Conservation (phyloP, 192 early-diverging fungal species). For the Glomus cerebriforme region DNA sequence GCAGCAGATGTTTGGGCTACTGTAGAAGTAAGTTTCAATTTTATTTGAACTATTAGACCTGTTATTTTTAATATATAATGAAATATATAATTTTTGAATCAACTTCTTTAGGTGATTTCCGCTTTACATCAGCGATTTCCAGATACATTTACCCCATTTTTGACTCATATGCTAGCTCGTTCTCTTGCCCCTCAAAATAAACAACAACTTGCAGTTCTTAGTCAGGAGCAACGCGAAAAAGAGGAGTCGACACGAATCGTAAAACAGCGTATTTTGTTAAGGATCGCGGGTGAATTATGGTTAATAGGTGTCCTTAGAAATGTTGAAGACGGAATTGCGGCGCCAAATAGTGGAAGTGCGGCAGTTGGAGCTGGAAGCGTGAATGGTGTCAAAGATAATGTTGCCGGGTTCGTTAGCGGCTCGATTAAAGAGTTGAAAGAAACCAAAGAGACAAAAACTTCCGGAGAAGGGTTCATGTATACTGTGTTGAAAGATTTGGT, state of each 20-base stretch:
- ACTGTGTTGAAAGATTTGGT: constrained; percentile 55
- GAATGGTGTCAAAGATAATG: constrained; percentile 49
- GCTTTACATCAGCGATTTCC: constrained; percentile 91
- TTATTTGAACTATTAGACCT: background rate
- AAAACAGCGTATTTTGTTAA: constrained; percentile 65
- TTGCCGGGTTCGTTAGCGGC: constrained; percentile 48
- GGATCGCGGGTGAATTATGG: constrained; percentile 82
- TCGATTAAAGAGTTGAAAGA: constrained; percentile 39
- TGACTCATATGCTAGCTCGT: constrained; percentile 68
- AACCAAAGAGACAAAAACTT: constrained; percentile 31
- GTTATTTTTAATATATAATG: background rate
- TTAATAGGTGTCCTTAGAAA: constrained; percentile 73
- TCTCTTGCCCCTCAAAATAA: constrained; percentile 61
- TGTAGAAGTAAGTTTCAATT: constrained; percentile 62
- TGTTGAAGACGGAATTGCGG: constrained; percentile 61
- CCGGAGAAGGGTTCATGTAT: constrained; percentile 53
- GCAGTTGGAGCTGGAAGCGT: constrained; percentile 39
- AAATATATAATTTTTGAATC: background rate
- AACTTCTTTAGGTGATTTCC: constrained; percentile 57
- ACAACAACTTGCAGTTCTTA: constrained; percentile 59
- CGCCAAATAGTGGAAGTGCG: constrained; percentile 43
- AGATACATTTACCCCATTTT: constrained; percentile 68
- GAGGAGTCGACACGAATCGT: constrained; percentile 75
- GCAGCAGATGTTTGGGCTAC: constrained; percentile 76
- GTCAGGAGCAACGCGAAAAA: constrained; percentile 81